Evolutionary conservation across 2,329 filamentous ascomycete species (phyloP), one percentile per base, ranked within the genome.

Genomic region (Xylaria sp.): DNA sequence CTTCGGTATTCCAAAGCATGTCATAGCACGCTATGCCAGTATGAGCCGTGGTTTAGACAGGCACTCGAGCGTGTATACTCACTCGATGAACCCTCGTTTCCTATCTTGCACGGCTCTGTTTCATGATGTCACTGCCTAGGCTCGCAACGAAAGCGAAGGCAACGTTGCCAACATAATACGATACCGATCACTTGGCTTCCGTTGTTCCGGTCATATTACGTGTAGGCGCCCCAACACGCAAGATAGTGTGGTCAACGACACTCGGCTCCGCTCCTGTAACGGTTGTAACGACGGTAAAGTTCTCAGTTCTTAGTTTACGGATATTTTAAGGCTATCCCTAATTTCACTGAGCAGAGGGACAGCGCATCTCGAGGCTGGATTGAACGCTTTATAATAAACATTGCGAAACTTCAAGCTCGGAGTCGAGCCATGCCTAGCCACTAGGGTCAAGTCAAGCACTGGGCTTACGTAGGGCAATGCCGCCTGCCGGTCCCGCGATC

Each of bases 1-100:
- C 19, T 19, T 37, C 46, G 56, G 38, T 53, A 59, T 59, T 59
- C 40, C 49, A 59, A 59, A 50, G 54, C 43, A 49, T 35, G 54
- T 28, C 43, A 57, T 49, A 28, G 28, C 5, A 21, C 33, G 19
- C 17, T 8, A 35, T 50, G 19, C 17, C 21, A 2, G 28, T 14
- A 21, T 17, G 19, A 25, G 11, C n/a, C n/a, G n/a, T n/a, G n/a
- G n/a, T n/a, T n/a, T n/a, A n/a, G n/a, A n/a, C n/a, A n/a, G n/a
- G n/a, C n/a, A n/a, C n/a, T n/a, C n/a, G n/a, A n/a, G n/a, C n/a
- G n/a, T n/a, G n/a, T 46, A 28, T 50, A 19, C 23, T 38, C 12
- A 23, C 45, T 57, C 43, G 45, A 57, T 38, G 43, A 57, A 40
- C 28, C 33, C 17, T 37, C n/a, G 31, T 45, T 45, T 42, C 33